phyloP scores from a whole-genome alignment of 192 early-diverging fungal genomes.

The Gonapodya prolifera region DNA sequence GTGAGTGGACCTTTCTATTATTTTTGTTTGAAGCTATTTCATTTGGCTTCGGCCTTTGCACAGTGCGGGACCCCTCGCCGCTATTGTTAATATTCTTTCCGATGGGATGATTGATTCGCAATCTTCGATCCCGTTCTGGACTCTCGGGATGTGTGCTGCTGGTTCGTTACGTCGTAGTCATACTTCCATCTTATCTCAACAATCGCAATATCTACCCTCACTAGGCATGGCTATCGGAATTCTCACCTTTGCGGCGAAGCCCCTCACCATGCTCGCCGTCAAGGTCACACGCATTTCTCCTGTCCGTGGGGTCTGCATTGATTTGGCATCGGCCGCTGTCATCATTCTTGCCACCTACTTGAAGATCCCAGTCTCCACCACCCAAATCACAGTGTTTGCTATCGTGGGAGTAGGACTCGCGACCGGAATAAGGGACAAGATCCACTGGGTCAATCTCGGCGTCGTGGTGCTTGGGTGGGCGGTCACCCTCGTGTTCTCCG shows the following conservation, averaged over 20 bases:
- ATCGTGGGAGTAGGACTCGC: not conserved
- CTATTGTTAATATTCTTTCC: not conserved
- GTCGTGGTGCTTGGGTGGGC: not conserved
- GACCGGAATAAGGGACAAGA: not conserved
- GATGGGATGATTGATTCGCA: not conserved
- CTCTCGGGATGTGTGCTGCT: not conserved
- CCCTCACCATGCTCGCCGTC: not conserved
- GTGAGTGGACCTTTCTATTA: not conserved
- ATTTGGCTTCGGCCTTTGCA: not conserved
- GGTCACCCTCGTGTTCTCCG: not conserved
- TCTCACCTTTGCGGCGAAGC: not conserved
- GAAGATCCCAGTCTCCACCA: not conserved
- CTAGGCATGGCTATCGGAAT: not conserved
- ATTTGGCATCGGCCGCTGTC: not conserved
- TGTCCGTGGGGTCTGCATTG: not conserved
- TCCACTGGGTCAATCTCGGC: constrained; percentile 1
- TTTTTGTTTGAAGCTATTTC: not conserved
- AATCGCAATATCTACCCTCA: too few relatives aligned
- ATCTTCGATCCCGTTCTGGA: not conserved
- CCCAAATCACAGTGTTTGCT: not conserved
- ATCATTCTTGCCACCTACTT: not conserved
- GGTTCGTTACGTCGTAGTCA: not conserved
- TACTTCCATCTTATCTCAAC: not conserved
- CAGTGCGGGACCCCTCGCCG: not conserved
- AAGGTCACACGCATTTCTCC: not conserved